Conservation (phyloP, 2,329 filamentous ascomycete species). For the Beauveria sp. region DNA sequence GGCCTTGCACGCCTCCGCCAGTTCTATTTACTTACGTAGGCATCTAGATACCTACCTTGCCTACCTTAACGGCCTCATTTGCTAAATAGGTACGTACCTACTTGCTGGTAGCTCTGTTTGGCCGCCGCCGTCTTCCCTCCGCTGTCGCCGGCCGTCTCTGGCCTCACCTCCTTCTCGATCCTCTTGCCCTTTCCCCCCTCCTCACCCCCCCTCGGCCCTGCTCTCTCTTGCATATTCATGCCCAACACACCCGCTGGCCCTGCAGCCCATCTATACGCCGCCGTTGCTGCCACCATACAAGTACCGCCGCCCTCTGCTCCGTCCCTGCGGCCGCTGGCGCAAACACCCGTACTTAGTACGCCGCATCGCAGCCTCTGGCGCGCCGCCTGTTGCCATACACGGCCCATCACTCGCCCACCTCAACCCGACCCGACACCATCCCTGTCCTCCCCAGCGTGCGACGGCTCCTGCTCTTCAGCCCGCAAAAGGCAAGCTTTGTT, state of each 20-base stretch:
- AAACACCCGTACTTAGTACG: slow-evolving; percentile 8
- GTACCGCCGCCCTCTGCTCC: slow-evolving; percentile 1
- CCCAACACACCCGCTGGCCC: slow-evolving; percentile 7
- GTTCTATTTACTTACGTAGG: background rate
- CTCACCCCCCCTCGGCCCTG: background rate
- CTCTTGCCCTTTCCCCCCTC: background rate
- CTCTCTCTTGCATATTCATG: slow-evolving; percentile 7
- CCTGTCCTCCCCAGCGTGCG: slow-evolving; percentile 1
- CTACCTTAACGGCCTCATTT: too few relatives aligned
- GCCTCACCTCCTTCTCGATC: background rate
- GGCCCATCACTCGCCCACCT: slow-evolving; percentile 1
- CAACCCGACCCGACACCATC: slow-evolving; percentile 4
- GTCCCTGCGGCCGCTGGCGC: slow-evolving; percentile 7
- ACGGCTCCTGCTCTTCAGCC: slow-evolving; percentile 8
- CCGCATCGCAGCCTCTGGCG: slow-evolving; percentile 8
- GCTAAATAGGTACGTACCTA: background rate
- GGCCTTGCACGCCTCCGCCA: background rate
- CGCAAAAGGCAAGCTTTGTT: slow-evolving; percentile 9
- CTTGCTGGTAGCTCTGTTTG: background rate
- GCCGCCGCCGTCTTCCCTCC: background rate
- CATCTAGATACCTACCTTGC: too few relatives aligned
- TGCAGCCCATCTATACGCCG: slow-evolving; percentile 2
- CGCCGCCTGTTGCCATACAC: background rate
- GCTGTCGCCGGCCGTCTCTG: background rate
- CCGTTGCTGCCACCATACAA: slow-evolving; percentile 1